Evolutionary conservation across 306 rosid genomes (phyloP).

Genomic region (Herpetospermum pedunculosum): DNA sequence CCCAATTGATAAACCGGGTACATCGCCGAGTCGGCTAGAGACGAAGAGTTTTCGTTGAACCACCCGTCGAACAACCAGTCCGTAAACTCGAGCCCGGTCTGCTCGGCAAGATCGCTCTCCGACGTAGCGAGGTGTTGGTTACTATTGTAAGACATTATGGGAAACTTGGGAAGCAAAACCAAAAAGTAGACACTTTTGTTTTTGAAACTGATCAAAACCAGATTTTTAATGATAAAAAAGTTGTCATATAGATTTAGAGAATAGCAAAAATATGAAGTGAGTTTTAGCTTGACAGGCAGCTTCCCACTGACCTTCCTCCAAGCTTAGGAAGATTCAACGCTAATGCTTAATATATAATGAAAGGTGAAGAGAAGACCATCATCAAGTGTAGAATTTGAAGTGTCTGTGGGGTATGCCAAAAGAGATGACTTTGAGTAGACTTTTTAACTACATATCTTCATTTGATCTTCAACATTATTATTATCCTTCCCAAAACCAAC

Average conservation of each 20-base stretch:
- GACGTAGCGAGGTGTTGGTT: conserved; percentile 11
- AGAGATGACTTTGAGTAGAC: conserved; percentile 42
- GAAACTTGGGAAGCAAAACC: neutral
- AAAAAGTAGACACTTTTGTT: neutral
- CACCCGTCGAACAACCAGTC: conserved; percentile 41
- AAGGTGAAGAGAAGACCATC: neutral
- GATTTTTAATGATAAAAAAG: neutral
- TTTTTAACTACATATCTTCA: conserved; percentile 3
- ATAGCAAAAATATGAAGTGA: conserved; percentile 12
- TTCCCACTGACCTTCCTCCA: conserved; percentile 54
- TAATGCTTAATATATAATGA: conserved; percentile 17
- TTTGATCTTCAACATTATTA: neutral
- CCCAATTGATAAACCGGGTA: conserved; percentile 20
- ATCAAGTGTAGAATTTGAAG: neutral
- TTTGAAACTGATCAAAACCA: neutral
- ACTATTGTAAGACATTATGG: conserved; percentile 40
- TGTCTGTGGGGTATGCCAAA: conserved; percentile 28
- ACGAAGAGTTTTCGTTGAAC: conserved; percentile 22
- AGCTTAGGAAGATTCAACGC: conserved; percentile 51
- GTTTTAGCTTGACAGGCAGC: conserved; percentile 19
- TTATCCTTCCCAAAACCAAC: neutral
- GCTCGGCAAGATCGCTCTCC: conserved; percentile 20
- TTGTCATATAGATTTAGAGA: neutral
- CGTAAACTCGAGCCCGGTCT: conserved; percentile 26
- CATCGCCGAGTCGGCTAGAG: conserved; percentile 16